Conservation (phyloP, 805 yeast species). For the Hanseniaspora valbyensis region DNA sequence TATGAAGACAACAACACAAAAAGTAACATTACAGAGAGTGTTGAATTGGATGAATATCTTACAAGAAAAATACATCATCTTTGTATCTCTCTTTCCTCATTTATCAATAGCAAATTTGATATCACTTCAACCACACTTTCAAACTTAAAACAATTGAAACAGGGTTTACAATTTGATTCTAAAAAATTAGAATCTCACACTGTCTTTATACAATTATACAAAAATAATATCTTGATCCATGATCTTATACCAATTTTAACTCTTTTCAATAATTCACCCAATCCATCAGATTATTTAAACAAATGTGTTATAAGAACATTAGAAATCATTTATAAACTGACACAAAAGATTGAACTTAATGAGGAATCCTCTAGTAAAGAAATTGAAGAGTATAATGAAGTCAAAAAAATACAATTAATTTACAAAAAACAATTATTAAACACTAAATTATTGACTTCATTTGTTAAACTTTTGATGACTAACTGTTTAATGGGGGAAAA, state of each 20-base stretch:
- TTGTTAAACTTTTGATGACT: conserved; percentile 57
- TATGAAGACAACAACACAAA: neutral
- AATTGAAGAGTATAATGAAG: conserved; percentile 43
- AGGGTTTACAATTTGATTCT: conserved; percentile 80
- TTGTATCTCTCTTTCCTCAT: conserved; percentile 2
- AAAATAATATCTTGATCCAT: conserved; percentile 56
- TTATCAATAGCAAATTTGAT: conserved; percentile 35
- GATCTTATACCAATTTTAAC: conserved; percentile 64
- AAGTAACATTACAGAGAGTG: neutral
- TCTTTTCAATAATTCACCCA: conserved; percentile 29
- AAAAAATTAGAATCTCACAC: conserved; percentile 58
- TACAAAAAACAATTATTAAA: conserved; percentile 62
- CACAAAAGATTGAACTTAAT: conserved; percentile 72
- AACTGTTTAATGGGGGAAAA: conserved; percentile 40
- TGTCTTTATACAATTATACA: conserved; percentile 81
- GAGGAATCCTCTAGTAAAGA: conserved; percentile 51
- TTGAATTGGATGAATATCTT: conserved; percentile 11
- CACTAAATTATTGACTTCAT: conserved; percentile 58
- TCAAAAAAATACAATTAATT: conserved; percentile 53
- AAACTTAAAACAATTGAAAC: conserved; percentile 74
- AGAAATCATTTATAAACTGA: conserved; percentile 69
- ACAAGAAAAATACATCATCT: conserved; percentile 13
- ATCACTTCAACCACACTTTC: conserved; percentile 71
- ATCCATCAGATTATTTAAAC: conserved; percentile 31
- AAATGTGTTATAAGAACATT: conserved; percentile 60